These are phyloP conservation scores for Dendrobium nobile DNA, from an alignment of 106 monocot species.

Conservation along the genomic window DNA sequence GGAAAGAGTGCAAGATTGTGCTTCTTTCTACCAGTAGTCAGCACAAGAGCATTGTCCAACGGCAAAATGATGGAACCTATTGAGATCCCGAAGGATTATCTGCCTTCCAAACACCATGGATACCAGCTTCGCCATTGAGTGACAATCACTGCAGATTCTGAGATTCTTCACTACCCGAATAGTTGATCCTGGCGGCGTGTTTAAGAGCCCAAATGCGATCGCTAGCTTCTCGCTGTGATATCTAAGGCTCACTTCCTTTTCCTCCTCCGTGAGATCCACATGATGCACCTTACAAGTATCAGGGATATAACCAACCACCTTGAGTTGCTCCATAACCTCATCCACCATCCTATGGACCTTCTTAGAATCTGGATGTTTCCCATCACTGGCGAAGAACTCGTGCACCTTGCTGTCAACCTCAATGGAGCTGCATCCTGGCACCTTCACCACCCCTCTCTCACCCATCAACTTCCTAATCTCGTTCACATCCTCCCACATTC, in stretches of 20 bases:
- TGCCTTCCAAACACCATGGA: constrained; percentile 47
- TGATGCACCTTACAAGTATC: constrained; percentile 53
- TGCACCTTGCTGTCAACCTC: constrained; percentile 52
- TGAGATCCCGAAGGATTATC: constrained; percentile 66
- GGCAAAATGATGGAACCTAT: constrained; percentile 68
- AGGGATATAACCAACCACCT: constrained; percentile 45
- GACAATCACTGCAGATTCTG: constrained; percentile 62
- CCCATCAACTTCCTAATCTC: constrained; percentile 49
- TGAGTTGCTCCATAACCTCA: constrained; percentile 48
- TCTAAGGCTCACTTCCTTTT: constrained; percentile 57
- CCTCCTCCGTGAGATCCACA: constrained; percentile 45
- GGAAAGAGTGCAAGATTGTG: not conserved
- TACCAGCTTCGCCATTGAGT: constrained; percentile 52
- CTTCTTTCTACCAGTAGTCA: constrained; percentile 52
- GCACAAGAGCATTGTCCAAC: constrained; percentile 60
- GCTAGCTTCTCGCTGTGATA: constrained; percentile 91
- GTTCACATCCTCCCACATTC: constrained; percentile 52
- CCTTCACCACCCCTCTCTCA: constrained; percentile 45
- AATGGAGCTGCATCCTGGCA: constrained; percentile 76
- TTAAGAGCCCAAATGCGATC: constrained; percentile 70
- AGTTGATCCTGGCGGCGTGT: constrained; percentile 48
- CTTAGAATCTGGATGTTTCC: constrained; percentile 42
- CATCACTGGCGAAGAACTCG: constrained; percentile 73
- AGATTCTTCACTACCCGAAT: constrained; percentile 73
- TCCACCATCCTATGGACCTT: constrained; percentile 45